These are phyloP conservation scores for Dissophora ornata DNA, from an alignment of 192 early-diverging fungal genomes.

Conservation along the genomic window DNA sequence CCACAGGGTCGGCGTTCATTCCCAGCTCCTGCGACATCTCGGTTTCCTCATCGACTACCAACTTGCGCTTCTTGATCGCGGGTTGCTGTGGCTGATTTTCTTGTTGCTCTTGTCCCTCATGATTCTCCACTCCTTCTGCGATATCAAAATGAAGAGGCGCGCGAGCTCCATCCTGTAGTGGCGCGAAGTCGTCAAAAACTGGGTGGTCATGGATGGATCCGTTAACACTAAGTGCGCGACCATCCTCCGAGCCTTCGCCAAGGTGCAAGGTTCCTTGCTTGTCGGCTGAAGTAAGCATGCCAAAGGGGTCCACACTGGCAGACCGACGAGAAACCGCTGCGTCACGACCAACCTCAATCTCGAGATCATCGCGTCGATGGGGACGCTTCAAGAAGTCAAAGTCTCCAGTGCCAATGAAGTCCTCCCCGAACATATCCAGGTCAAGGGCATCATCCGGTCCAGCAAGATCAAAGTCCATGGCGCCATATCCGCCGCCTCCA, in stretches of 20 bases:
- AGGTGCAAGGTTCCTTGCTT: slow-evolving; percentile 20
- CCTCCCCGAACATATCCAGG: slow-evolving; percentile 39
- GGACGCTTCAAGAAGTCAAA: slow-evolving; percentile 53
- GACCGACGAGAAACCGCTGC: slow-evolving; percentile 37
- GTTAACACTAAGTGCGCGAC: slow-evolving; percentile 31
- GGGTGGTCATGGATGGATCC: slow-evolving; percentile 56
- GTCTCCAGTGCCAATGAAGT: slow-evolving; percentile 24
- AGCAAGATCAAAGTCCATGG: slow-evolving; percentile 52
- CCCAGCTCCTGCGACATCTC: slow-evolving; percentile 67
- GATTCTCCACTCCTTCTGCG: slow-evolving; percentile 63
- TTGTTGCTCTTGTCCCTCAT: slow-evolving; percentile 13
- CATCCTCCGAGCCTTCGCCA: slow-evolving; percentile 30
- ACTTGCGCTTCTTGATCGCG: slow-evolving; percentile 63
- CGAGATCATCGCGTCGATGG: slow-evolving; percentile 48
- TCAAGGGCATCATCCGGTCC: slow-evolving; percentile 42
- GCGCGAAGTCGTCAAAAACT: slow-evolving; percentile 58
- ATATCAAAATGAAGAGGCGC: slow-evolving; percentile 65
- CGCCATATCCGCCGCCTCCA: slow-evolving; percentile 50
- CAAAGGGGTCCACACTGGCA: slow-evolving; percentile 55
- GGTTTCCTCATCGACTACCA: slow-evolving; percentile 74
- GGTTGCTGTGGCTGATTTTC: slow-evolving; percentile 8
- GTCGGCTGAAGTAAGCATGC: slow-evolving; percentile 17
- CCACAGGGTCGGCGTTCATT: slow-evolving; percentile 57
- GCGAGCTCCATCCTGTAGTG: slow-evolving; percentile 57
- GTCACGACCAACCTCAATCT: slow-evolving; percentile 70